phyloP scores from a whole-genome alignment of 169 alveolate genomes.

The Amoebophrya sp. region DNA sequence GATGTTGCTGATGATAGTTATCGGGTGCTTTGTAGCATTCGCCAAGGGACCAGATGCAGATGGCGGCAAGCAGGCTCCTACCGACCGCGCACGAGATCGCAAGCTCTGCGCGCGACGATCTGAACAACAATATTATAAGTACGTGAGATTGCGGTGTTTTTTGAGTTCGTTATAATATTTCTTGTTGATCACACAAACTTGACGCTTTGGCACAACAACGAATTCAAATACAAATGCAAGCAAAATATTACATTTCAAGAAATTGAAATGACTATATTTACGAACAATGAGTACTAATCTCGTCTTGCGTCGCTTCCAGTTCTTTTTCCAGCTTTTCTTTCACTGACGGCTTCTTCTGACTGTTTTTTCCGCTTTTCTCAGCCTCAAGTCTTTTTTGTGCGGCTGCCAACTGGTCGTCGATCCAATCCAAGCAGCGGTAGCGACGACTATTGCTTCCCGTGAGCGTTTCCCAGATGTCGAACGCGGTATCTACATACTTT shows the following conservation, averaged over 20 bases:
- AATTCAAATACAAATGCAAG: no score
- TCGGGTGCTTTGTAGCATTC: no score
- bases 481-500: not conserved
- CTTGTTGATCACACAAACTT: no score
- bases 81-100: not conserved
- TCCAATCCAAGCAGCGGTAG: not conserved
- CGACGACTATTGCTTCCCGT: not conserved
- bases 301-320: not conserved
- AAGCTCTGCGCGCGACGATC: not conserved
- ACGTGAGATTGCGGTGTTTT: not conserved
- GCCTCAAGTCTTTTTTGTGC: no score
- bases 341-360: not conserved
- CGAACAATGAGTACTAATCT: no score
- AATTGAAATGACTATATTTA: no score
- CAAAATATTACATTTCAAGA: no score
- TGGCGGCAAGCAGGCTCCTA: no score
- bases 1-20: no score
- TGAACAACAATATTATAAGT: no score
- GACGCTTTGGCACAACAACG: no score
- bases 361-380: not conserved
- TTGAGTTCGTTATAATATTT: not conserved
- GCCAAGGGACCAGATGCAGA: no score
- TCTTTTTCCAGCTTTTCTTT: not conserved
- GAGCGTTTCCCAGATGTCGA: conserved; percentile 27
- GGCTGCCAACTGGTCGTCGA: not conserved